Base-by-base conservation (phyloP, 805 yeast species). In the Hanseniaspora guilliermondii region DNA sequence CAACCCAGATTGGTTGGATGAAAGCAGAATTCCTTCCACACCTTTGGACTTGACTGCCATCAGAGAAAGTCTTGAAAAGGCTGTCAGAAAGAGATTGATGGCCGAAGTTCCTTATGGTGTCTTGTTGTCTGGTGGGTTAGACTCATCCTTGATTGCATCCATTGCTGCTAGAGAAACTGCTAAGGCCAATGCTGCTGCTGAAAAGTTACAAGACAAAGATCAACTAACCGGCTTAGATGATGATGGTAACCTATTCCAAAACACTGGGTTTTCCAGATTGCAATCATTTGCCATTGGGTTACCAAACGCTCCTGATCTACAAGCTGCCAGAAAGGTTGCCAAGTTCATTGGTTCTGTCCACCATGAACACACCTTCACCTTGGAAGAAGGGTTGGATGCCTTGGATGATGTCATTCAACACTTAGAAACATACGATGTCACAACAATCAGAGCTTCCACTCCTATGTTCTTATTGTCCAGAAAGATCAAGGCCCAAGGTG, bases 81-180 rank as follows among this genome's bases (percentile, higher is more conserved):
- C 98, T 48, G 99, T 93, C 55, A 85, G 98, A 77, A 93, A 93
- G 85, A 85, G 98, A 78, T 79, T 93, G 65, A 93, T 93, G 99
- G 93, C 97, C 55, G 99, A 93, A 76, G 99, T 93, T 58, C 97
- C 99, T 55, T 93, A 87, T 70, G 99, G 99, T 74, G 99, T 93
- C 47, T 75, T 93, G 62, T 76, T 93, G 61, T 87, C 96, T 22
- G 99, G 99, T 68, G 99, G 99, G 61, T 79, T 93, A 65, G 99
- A 93, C 70, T 88, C 97, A 47, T 87, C 96, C 22, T 76, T 93
- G 70, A 93, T 93, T 68, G 98, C 98, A 19, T 71, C 98, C 45
- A 93, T 93, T 66, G 98, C 97, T 53, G 93, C 97, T 33, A 79
- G 97, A 69, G 99, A 93, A 74, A 87, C 97, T 57, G 79, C 79